Base-by-base conservation (phyloP, 805 yeast species). In the Starmera pachycereana region DNA sequence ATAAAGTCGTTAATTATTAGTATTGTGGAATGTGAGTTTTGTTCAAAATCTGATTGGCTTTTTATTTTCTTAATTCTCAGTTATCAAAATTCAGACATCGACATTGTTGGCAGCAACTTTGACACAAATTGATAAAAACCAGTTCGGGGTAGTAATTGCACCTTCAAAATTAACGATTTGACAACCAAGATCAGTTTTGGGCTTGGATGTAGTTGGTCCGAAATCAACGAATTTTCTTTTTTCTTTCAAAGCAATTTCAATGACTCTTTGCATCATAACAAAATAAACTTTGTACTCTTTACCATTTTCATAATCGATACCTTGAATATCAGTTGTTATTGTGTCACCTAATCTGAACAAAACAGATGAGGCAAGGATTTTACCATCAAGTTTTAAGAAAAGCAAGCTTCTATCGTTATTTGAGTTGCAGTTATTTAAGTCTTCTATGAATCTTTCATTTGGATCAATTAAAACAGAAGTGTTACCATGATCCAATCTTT, bases 211-310 rank as follows among this genome's bases (percentile, higher is more conserved):
- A 9, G 72, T 66, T 4, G 71, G 72, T 4, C 71, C 72, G 46
- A 66, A 66, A 47, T 66, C 71, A 16, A 66, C 68, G 47, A 66
- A 66, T 29, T 53, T 46, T 22, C 58, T 51, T 9, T 62, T 62
- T 40, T 62, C 66, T 35, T 50, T 50, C 38, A 66, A 44, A 0
- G 69, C 72, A 13, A 65, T 63, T 18, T 53, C 51, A 22, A 66
- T 65, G n/a, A 66, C 65, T 34, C 62, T 59, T 49, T 66, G 70
- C 71, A 66, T 66, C 71, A 67, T 67, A 16, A 66, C 72, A 50
- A 66, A 66, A 43, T 66, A 66, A 4, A 69, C 70, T 43, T 63
- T 66, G 44, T 60, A 61, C 35, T 61, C 50, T 28, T 66, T 57
- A 11, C 63, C 63, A 18, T 42, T 44, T 14, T 65, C 70, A 37